phyloP scores from a whole-genome alignment of 495 filamentous ascomycete genomes.

The Xylaria intraflava region DNA sequence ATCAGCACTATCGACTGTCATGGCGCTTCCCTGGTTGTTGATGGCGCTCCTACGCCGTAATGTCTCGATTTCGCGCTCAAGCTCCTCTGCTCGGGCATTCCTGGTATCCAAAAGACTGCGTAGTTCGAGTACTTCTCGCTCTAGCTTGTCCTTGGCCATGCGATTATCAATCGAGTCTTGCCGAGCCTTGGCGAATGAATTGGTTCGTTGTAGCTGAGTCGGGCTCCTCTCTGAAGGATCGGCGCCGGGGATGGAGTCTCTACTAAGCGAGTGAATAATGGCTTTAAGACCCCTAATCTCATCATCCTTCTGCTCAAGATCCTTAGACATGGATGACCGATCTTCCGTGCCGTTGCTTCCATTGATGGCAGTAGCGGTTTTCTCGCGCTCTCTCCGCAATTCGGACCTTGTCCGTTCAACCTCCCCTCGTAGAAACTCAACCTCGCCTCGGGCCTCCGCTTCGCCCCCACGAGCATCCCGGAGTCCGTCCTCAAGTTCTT shows the following conservation, averaged over 20 bases:
- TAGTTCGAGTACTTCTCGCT: slow-evolving; percentile 71
- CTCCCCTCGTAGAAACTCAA: slow-evolving; percentile 92
- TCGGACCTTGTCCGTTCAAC: slow-evolving; percentile 92
- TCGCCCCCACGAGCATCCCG: slow-evolving; percentile 96
- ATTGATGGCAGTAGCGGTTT: slow-evolving; percentile 59
- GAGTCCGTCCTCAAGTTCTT: slow-evolving; percentile 91
- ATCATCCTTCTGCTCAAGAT: slow-evolving; percentile 90
- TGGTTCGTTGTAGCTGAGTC: slow-evolving; percentile 33
- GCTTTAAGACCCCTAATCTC: slow-evolving; percentile 95
- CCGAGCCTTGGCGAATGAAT: slow-evolving; percentile 25
- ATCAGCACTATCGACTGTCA: slow-evolving; percentile 46
- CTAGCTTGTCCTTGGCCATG: slow-evolving; percentile 54
- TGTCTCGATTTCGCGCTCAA: slow-evolving; percentile 78
- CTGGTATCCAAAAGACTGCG: slow-evolving; percentile 64
- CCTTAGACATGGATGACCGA: slow-evolving; percentile 47
- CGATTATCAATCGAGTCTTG: slow-evolving; percentile 54
- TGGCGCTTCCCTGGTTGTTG: slow-evolving; percentile 43
- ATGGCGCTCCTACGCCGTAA: slow-evolving; percentile 42
- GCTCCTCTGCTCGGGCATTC: slow-evolving; percentile 72
- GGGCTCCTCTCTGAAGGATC: slow-evolving; percentile 38
- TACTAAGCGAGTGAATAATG: slow-evolving; percentile 90
- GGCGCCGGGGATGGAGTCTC: slow-evolving; percentile 53
- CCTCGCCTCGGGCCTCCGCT: slow-evolving; percentile 91
- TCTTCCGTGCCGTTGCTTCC: slow-evolving; percentile 47
- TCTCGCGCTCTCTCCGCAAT: slow-evolving; percentile 82